Conservation (phyloP, 805 yeast genomes). For the Peterozyma xylosa region DNA sequence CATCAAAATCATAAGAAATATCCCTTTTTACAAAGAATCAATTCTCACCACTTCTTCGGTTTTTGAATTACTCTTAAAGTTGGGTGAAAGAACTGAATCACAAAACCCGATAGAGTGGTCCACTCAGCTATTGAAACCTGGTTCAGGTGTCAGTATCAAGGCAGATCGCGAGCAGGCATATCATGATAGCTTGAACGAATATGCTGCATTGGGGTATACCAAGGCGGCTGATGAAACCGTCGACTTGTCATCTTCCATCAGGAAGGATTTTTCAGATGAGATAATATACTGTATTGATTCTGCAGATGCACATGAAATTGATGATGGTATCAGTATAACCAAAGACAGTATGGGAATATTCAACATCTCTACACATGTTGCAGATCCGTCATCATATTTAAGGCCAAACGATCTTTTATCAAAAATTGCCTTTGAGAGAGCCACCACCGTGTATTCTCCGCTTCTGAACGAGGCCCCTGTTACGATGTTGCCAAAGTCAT, state of each 20-base stretch:
- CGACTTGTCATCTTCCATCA: constrained; percentile 9
- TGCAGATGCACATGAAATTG: constrained; percentile 78
- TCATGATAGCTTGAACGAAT: constrained; percentile 21
- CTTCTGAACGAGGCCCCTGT: constrained; percentile 34
- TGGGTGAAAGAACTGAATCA: constrained; percentile 18
- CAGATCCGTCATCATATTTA: constrained; percentile 76
- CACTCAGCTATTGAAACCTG: constrained; percentile 35
- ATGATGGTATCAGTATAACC: constrained; percentile 77
- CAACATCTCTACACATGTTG: constrained; percentile 64
- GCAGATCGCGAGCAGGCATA: constrained; percentile 36
- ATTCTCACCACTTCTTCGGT: constrained; percentile 50
- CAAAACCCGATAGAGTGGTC: constrained; percentile 50
- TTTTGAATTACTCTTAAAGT: constrained; percentile 36
- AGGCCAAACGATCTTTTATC: constrained; percentile 29
- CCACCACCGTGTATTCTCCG: constrained; percentile 69
- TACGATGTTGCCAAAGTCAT: constrained; percentile 62
- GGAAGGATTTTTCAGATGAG: constrained; percentile 34
- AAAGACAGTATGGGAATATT: constrained; percentile 21
- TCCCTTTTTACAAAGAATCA: constrained; percentile 21
- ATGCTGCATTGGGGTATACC: background rate
- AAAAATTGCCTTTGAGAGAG: constrained; percentile 50
- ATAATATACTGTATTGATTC: constrained; percentile 81
- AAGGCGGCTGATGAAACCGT: background rate
- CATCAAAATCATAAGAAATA: constrained; percentile 26
- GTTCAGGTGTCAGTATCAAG: constrained; percentile 30